These are phyloP conservation scores for Exophiala oligosperma DNA, from an alignment of 2,329 filamentous ascomycete genomes.

Conservation along the genomic window DNA sequence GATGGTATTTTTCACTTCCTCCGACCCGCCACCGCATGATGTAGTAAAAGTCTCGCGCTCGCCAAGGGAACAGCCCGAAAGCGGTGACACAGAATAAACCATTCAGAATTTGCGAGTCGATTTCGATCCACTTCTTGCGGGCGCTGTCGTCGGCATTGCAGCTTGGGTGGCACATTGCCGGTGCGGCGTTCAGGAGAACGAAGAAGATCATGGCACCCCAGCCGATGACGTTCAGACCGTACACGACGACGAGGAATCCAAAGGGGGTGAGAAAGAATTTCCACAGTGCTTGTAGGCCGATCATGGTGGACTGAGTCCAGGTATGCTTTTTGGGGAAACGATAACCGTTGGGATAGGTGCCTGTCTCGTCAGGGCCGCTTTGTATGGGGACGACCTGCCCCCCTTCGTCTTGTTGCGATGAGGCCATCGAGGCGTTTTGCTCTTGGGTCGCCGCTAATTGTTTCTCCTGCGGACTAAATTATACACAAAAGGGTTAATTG, in stretches of 20 bases:
- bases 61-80: slow-evolving; percentile 82
- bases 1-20: slow-evolving; percentile 57
- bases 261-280: slow-evolving; percentile 70
- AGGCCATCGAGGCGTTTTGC: slow-evolving; percentile 11
- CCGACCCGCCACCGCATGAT: slow-evolving; percentile 63
- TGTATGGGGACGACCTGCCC: slow-evolving; percentile 12
- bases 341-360: slow-evolving; percentile 38
- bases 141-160: slow-evolving; percentile 75
- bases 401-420: slow-evolving; percentile 5
- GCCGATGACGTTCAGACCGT: slow-evolving; percentile 78
- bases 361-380: slow-evolving; percentile 33
- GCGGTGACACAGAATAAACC: slow-evolving; percentile 84
- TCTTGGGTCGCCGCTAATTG: slow-evolving; percentile 5
- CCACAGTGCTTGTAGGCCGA: slow-evolving; percentile 35
- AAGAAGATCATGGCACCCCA: slow-evolving; percentile 93
- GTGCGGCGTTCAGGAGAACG: slow-evolving; percentile 72
- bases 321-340: slow-evolving; percentile 38
- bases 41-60: slow-evolving; percentile 77
- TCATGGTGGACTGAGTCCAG: slow-evolving; percentile 34
- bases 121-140: slow-evolving; percentile 81
- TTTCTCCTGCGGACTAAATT: slow-evolving; percentile 4
- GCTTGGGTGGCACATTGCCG: slow-evolving; percentile 52
- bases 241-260: slow-evolving; percentile 75
- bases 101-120: slow-evolving; percentile 79
- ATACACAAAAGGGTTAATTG: background rate